Conservation (phyloP, 164 flowering plant genomes). For the Macadamia integrifolia region DNA sequence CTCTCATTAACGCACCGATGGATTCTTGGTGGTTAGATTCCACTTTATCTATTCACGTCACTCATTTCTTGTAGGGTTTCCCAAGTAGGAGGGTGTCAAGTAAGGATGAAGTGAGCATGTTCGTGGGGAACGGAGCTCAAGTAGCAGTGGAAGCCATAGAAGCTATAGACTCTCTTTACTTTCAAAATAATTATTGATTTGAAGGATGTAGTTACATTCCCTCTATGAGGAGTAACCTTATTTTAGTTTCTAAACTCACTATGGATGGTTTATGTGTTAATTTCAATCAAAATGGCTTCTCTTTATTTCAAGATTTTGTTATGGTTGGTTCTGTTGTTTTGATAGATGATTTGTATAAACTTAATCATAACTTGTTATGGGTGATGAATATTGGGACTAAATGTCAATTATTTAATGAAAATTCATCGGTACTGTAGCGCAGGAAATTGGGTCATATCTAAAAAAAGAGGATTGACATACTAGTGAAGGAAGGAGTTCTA, state of each 20-base stretch:
- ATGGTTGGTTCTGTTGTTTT: too few species aligned
- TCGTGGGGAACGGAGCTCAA: too few species aligned
- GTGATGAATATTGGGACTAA: not conserved
- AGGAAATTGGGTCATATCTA: not conserved
- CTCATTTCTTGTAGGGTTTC: too few species aligned
- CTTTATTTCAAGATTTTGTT: too few species aligned
- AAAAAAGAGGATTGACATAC: constrained; percentile 8
- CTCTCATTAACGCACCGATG: constrained; percentile 11
- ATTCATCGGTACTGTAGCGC: too few species aligned
- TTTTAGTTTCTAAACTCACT: not conserved
- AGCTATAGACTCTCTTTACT: constrained; percentile 4
- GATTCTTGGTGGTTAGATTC: constrained; percentile 14
- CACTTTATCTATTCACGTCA: not conserved
- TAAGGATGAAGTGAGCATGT: too few species aligned
- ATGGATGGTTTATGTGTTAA: too few species aligned
- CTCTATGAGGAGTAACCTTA: not conserved
- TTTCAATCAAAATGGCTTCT: too few species aligned
- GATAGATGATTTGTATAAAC: not conserved
- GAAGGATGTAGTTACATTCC: constrained; percentile 6
- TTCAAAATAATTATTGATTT: constrained; percentile 13
- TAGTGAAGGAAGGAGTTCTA: constrained; percentile 16
- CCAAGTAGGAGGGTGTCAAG: too few species aligned
- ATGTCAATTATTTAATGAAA: not conserved
- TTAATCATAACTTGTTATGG: not conserved
- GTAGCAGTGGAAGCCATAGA: not conserved